A percentile compares a stretch with the other conserved stretches of the same genome.
Conservation (phyloP, 2,329 filamentous ascomycete genomes). For the Aureobasidium lini region DNA sequence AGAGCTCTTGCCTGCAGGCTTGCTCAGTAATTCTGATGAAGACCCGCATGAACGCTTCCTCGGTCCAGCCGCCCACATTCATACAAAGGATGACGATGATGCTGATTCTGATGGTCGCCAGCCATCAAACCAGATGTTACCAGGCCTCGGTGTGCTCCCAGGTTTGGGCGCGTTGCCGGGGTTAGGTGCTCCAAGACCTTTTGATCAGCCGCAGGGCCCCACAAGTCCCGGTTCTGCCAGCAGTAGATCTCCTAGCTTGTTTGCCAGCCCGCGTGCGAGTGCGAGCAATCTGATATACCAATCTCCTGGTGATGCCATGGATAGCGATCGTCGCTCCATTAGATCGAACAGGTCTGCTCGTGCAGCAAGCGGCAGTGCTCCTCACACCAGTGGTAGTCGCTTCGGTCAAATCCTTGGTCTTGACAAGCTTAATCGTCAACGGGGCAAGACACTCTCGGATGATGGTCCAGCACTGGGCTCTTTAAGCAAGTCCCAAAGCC, state of each 20-base stretch:
- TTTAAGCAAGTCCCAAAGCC: slow-evolving; percentile 64
- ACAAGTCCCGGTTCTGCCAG: slow-evolving; percentile 36
- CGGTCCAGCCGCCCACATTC: slow-evolving; percentile 10
- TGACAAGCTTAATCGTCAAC: slow-evolving; percentile 49
- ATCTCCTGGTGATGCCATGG: slow-evolving; percentile 33
- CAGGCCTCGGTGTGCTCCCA: slow-evolving; percentile 28
- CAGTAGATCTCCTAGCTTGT: slow-evolving; percentile 38
- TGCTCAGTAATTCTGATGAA: slow-evolving; percentile 33
- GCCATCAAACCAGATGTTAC: slow-evolving; percentile 20
- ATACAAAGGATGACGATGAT: slow-evolving; percentile 20
- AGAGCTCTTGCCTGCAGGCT: slow-evolving; percentile 59
- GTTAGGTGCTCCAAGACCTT: slow-evolving; percentile 15
- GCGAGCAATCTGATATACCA: slow-evolving; percentile 42
- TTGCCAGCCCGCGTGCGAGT: slow-evolving; percentile 42
- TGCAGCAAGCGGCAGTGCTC: slow-evolving; percentile 30
- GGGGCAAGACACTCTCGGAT: slow-evolving; percentile 53
- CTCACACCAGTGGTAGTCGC: slow-evolving; percentile 38
- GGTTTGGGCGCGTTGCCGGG: slow-evolving; percentile 34
- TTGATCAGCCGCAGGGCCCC: slow-evolving; percentile 26
- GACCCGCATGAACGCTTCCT: slow-evolving; percentile 11
- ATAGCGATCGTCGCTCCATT: slow-evolving; percentile 40
- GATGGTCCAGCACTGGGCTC: slow-evolving; percentile 60
- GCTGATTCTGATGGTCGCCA: slow-evolving; percentile 20
- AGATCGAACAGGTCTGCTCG: slow-evolving; percentile 44
- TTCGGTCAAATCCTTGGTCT: slow-evolving; percentile 55